Evolutionary conservation across 352 stramenopile species (phyloP), one percentile per base, ranked within the genome.

Genomic region (Globisporangium radiosum): DNA sequence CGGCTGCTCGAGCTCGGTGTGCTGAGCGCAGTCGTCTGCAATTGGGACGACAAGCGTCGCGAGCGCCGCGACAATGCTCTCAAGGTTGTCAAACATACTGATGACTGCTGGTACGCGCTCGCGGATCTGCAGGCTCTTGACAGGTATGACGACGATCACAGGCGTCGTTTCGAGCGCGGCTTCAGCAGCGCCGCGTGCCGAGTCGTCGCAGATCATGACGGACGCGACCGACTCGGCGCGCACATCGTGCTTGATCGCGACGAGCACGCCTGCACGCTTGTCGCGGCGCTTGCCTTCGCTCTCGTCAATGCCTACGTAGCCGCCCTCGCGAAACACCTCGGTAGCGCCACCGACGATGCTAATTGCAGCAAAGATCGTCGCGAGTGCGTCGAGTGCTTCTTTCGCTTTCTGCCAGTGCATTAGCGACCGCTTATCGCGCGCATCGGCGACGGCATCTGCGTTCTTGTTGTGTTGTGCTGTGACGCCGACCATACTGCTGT

Each of bases 61-160:
- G 13, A 93, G 66, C 2, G 73, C 70, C 7, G 57, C 64, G 9
- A 90, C 68, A 38, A 90, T 71, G 10, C 44, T 57, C 44, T 90
- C 80, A 37, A 90, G 44, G 10, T 75, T 68, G 43, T 92, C 75
- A 62, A 93, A 93, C 84, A 95, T 94, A 33, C 85, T 68, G 0
- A 90, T 49, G 50, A 90, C 59, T 17, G 80, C 72, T 17, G 86
- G 83, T n/a, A 95, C 78, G 4, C 80, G 71, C 54, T 95, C 86
- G 3, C 88, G 66, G 14, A 73, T 67, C 17, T 83, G 74, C 48
- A 95, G 57, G 39, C 71, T 78, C 47, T 75, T 72, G 42, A 93
- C 54, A 9, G 78, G 64, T 0, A 91, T 62, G 6, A 54, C 60
- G 19, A 77, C 56, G 0, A 68, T 50, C 7, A 62, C 47, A 8